Evolutionary conservation across 1,139 yeast species (phyloP), one percentile per base, ranked within the genome.

Genomic region (Pichia sp.): DNA sequence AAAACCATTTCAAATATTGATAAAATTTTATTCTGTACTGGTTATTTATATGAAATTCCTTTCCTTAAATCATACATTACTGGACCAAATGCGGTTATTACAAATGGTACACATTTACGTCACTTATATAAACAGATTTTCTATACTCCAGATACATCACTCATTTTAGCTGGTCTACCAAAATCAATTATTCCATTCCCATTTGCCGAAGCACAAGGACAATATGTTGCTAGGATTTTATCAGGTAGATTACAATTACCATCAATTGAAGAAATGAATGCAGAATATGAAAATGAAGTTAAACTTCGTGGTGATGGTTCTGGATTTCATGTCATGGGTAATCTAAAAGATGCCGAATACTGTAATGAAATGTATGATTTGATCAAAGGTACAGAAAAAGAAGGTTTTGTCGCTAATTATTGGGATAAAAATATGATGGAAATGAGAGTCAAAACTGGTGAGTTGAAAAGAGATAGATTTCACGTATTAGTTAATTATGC

Each of bases 161-260:
- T 77, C 49, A 63, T 72, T 28, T 69, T 73, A 51, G 62, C 71
- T 13, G 75, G 72, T 1, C 60, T 77, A 34, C 67, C 71, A 41
- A 73, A 73, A 54, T 67, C 70, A 47, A 69, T 75, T 25, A 68
- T 74, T 31, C 81, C 81, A 22, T 72, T 76, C 67, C 77, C 80
- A 30, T 65, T 74, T 36, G 69, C 76, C 6, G 80, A 77, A 62
- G 71, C 73, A 22, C 80, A 77, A 61, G 74, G 71, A 7, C 72
- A 74, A 33, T 62, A 73, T n/a, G 66, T 74, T 44, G 72, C 80
- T 6, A 66, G 80, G 46, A 71, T 69, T 4, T 66, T 68, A 50
- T 68, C 74, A 38, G 80, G 80, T 8, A 66, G 77, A 49, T 57
- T 70, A 13, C 46, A 53, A 11, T 62, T 76, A 33, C 81, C 81